These are phyloP conservation scores for Uromyces viciae-fabae DNA, from an alignment of 1,284 basidiomycete genomes.

Conservation along the genomic window DNA sequence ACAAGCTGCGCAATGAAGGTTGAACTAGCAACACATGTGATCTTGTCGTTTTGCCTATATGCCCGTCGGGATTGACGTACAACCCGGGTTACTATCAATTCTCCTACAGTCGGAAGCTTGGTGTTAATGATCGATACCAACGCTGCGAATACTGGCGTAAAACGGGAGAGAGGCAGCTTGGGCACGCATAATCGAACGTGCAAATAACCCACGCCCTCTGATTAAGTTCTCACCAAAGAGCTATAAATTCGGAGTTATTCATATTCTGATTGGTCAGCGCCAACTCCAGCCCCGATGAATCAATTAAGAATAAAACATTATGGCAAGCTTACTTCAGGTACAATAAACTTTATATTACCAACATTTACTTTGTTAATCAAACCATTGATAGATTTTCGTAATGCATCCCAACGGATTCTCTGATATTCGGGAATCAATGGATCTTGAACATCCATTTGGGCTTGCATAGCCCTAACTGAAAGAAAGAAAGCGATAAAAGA, in stretches of 20 bases:
- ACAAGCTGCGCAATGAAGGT: slow-evolving; percentile 96
- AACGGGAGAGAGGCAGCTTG: slow-evolving; percentile 93
- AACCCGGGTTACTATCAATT: slow-evolving; percentile 79
- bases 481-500: neutral
- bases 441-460: slow-evolving; percentile 69
- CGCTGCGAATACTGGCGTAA: slow-evolving; percentile 94
- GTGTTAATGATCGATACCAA: slow-evolving; percentile 93
- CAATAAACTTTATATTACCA: slow-evolving; percentile 91
- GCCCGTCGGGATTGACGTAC: slow-evolving; percentile 91
- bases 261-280: neutral
- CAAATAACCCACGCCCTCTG: slow-evolving; percentile 80
- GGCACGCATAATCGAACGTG: slow-evolving; percentile 93
- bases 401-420: slow-evolving; percentile 92
- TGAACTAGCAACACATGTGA: slow-evolving; percentile 83
- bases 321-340: slow-evolving; percentile 70
- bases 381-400: slow-evolving; percentile 97
- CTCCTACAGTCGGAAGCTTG: slow-evolving; percentile 92
- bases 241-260: too few relatives aligned
- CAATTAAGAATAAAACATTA: neutral
- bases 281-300: neutral
- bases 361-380: slow-evolving; percentile 84
- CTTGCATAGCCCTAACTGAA: slow-evolving; percentile 78
- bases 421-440: slow-evolving; percentile 89
- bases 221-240: slow-evolving; percentile 87
- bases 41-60: slow-evolving; percentile 94